Evolutionary conservation across 2,329 filamentous ascomycete genomes (phyloP), one percentile per base, ranked within the genome.

Genomic region (Neonectria punicea): DNA sequence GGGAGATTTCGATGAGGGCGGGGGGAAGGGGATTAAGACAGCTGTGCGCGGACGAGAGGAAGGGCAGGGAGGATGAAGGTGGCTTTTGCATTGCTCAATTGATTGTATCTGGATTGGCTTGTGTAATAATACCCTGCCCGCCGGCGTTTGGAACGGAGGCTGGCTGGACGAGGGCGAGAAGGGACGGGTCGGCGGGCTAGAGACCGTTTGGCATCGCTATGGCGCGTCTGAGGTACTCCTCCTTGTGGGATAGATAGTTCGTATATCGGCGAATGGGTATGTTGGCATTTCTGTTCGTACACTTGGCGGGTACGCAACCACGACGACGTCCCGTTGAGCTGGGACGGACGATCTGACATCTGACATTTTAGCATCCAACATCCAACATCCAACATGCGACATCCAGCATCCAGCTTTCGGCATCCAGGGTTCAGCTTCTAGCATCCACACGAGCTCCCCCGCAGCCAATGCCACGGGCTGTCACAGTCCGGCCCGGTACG

Each of bases 91-190:
- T 54, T 63, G 56, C 61, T 67, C 62, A 32, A 63, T 67, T 54
- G 44, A 58, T 63, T 55, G 64, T 61, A 57, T 53, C 56, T 67
- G 61, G 62, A 61, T 69, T 68, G 61, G 63, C 55, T 53, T 67
- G 67, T 67, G 68, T 74, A 71, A 67, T 69, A 74, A 74, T 74
- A 73, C 72, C 72, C 66, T 71, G 61, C 69, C 67, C 47, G 66
- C 66, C 58, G 66, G 68, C 67, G 65, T 67, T 68, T 71, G 59
- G 66, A 53, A 66, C 54, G 43, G 59, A 55, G 51, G 49, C 57
- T 60, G 22, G 62, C 60, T 68, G 61, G 60, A 54, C 58, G 57
- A 56, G 39, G 51, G 50, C 41, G 53, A 49, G 46, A 28, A 56
- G 39, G 43, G 22, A 14, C 16, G 50, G 54, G 50, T 50, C 43